A percentile compares a stretch with the other conserved stretches of the same genome.
phyloP scores from a whole-genome alignment of 495 filamentous ascomycete genomes.

The Astrothelium subdiscretum region DNA sequence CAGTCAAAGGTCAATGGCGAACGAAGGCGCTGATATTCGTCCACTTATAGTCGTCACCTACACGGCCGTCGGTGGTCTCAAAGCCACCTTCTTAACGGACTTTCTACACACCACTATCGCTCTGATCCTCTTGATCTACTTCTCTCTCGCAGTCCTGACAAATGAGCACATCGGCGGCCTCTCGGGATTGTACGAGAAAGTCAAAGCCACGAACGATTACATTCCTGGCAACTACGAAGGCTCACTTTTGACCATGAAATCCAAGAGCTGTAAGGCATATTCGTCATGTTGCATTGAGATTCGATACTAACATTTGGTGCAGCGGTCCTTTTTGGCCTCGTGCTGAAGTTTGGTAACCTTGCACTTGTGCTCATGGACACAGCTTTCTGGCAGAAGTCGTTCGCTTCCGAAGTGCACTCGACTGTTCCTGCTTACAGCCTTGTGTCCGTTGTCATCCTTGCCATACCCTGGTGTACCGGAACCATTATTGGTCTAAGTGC shows the following conservation, averaged over 20 bases:
- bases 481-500: conserved; percentile 13
- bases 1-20: background rate
- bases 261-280: conserved; percentile 8
- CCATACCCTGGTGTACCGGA: conserved; percentile 11
- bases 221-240: conserved; percentile 17
- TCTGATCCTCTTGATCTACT: conserved; percentile 34
- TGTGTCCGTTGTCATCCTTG: conserved; percentile 8
- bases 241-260: conserved; percentile 19
- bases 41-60: conserved; percentile 21
- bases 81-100: conserved; percentile 31
- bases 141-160: conserved; percentile 24
- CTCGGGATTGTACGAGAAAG: conserved; percentile 15
- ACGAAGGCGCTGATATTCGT: background rate
- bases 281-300: background rate
- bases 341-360: conserved; percentile 18
- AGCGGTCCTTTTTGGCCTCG: conserved; percentile 15
- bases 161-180: conserved; percentile 15
- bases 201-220: conserved; percentile 10
- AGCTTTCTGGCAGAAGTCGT: conserved; percentile 37
- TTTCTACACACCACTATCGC: conserved; percentile 14
- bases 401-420: conserved; percentile 25
- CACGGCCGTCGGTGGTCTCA: conserved; percentile 37
- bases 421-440: conserved; percentile 27
- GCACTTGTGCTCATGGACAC: conserved; percentile 31
- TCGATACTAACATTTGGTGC: background rate